Base-by-base conservation (phyloP, 306 rosid genomes). In the Vigna reflexopilosa region DNA sequence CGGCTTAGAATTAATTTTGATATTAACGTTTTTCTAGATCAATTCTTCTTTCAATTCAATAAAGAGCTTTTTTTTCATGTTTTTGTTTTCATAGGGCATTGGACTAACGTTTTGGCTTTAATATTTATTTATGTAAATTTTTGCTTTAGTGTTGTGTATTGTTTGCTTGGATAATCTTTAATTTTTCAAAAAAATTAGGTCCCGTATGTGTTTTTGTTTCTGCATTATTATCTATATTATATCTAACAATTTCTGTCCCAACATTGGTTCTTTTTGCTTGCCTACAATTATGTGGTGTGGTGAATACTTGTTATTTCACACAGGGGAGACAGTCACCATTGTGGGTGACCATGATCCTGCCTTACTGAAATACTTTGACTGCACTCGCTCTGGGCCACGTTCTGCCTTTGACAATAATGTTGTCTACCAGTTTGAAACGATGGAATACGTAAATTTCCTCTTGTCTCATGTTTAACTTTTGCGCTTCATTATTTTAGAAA, bases 341-440 rank as follows among this genome's bases (percentile, higher is more conserved):
- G 94, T 91, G 64, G 94, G 97, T 77, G 97, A 91, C 77, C 97
- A 85, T 66, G 91, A 91, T 83, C 89, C 87, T 11, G 78, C 87
- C 38, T 79, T 91, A 75, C 26, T 91, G 86, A 91, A 79, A 62
- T 91, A 91, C 84, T 89, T 89, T 70, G 98, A 93, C 84, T 93
- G 85, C 68, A 81, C 81, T 51, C 77, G 81, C 54, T 81, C 85
- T 1, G 81, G 81, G 28, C 85, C 85, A 50, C 81, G 81, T 52
- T 81, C 85, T 14, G 85, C 85, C 28, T 81, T 81, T 14, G 85
- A 81, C 70, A 76, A 54, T 73, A 81, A 81, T 76, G 85, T 81
- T 62, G 85, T 81, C 16, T 76, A 77, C 83, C 97, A 90, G 86
- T 93, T 93, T 65, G 93, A 93, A 61, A 89, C 87, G 68, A 93